These are phyloP conservation scores for Pyricularia sp. DNA, from an alignment of 2,329 filamentous ascomycete species.

Conservation along the genomic window DNA sequence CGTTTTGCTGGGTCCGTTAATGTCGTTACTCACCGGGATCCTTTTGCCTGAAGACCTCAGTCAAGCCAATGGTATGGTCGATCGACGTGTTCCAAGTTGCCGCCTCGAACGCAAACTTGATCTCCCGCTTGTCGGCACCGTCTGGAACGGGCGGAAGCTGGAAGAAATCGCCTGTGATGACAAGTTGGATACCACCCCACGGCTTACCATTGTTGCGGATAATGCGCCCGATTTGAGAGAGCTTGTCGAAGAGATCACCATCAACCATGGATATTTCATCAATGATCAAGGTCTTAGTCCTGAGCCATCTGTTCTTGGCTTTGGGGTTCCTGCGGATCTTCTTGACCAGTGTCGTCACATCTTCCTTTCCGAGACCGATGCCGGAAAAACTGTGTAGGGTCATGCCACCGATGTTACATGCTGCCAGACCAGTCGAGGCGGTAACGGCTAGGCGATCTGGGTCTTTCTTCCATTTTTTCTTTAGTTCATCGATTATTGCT, in stretches of 20 bases:
- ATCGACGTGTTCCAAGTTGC: conserved; percentile 87
- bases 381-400: conserved; percentile 94
- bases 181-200: conserved; percentile 91
- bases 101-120: conserved; percentile 90
- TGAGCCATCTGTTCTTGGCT: conserved; percentile 79
- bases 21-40: conserved; percentile 52
- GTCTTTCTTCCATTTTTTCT: conserved; percentile 65
- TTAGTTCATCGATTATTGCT: conserved; percentile 75
- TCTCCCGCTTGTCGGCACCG: conserved; percentile 47
- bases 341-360: conserved; percentile 68
- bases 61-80: conserved; percentile 89
- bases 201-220: conserved; percentile 86
- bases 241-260: conserved; percentile 91
- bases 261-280: conserved; percentile 99
- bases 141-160: conserved; percentile 93
- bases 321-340: conserved; percentile 88
- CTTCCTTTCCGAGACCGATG: conserved; percentile 90
- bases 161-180: conserved; percentile 97
- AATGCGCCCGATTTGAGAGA: conserved; percentile 75
- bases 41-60: conserved; percentile 92
- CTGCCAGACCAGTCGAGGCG: conserved; percentile 89
- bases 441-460: conserved; percentile 85
- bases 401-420: conserved; percentile 92
- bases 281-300: conserved; percentile 78
- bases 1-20: neutral